A percentile compares a stretch with the other conserved stretches of the same genome.
Conservation (phyloP, 2,329 filamentous ascomycete species). For the Orbilia ellipsospora region DNA sequence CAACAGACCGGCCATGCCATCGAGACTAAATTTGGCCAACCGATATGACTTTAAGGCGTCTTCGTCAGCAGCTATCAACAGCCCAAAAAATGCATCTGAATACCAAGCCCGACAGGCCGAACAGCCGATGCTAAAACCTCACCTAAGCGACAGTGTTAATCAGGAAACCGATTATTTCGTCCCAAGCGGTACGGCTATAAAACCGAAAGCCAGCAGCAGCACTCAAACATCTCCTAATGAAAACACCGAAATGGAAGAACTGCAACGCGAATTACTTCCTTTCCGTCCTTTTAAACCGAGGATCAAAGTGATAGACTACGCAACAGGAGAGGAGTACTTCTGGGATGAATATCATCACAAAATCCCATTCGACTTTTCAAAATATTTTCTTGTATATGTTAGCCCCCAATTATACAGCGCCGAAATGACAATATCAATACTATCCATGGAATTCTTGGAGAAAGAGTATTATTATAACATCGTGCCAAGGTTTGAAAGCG, state of each 20-base stretch:
- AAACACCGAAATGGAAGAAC: conserved; percentile 20
- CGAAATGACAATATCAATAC: conserved; percentile 24
- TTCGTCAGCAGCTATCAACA: neutral
- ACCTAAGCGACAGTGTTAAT: no score
- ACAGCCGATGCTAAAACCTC: neutral
- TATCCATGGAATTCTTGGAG: conserved; percentile 27
- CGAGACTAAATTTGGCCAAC: neutral
- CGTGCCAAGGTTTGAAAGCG: conserved; percentile 22
- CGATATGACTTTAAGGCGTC: neutral
- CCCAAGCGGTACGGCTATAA: conserved; percentile 4
- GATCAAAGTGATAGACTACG: conserved; percentile 22
- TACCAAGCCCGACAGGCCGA: neutral
- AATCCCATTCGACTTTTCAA: conserved; percentile 27
- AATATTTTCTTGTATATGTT: conserved; percentile 24
- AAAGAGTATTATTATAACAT: conserved; percentile 37
- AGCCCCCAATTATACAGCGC: conserved; percentile 26
- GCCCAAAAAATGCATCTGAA: neutral
- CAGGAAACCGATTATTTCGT: no score
- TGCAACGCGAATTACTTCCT: neutral
- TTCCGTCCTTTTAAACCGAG: conserved; percentile 33
- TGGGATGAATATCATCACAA: conserved; percentile 41
- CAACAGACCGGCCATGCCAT: neutral
- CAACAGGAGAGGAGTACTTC: conserved; percentile 26
- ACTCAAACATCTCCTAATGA: conserved; percentile 9
- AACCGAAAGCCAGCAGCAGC: conserved; percentile 12